Evolutionary conservation across 257 asterid species (phyloP), one percentile per base, ranked within the genome.

Genomic region (Verbena officinalis): DNA sequence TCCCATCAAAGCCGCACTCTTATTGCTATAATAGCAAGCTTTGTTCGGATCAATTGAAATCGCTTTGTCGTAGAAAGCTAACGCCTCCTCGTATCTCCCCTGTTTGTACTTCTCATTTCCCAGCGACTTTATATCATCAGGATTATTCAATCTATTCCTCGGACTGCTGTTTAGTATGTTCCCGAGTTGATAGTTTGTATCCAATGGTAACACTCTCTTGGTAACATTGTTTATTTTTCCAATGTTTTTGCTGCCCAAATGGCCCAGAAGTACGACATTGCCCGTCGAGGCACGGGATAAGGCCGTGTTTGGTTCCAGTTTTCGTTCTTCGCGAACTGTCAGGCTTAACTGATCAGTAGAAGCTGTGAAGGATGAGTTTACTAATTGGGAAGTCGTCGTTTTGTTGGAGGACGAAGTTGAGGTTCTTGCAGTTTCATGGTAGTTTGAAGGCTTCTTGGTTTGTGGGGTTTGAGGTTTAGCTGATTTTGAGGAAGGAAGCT

Each of bases 1-100:
- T 46, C 83, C 77, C 68, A 84, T 77, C 61, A 84, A 69, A 16
- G 95, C 87, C 1, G 91, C 95, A 42, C 89, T 77, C 53, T 84
- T 83, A 75, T 86, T 86, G 62, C 87, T 80, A 15, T 81, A 74
- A 27, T 77, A 81, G 45, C 74, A 78, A 23, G 91, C 81, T 48
- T 76, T 80, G 30, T 23, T 69, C 1, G 89, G 78, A 77, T 86
- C 87, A 66, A 81, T 55, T 0, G 81, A 48, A 16, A 86, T 84
- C 4, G 95, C 91, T 73, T 75, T 86, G 62, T 73, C 34, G 45
- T 87, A 87, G n/a, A 84, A 45, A 24, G 62, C 70, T 46, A 81
- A 51, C 15, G 95, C 91, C 72, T 80, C 85, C 57, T 81, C 77
- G 34, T 68, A 79, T 34, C 68, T 84, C 39, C 85, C 84, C 59